Evolutionary conservation across 73 alveolate genomes (phyloP).

Genomic region (Urostyla sp.): DNA sequence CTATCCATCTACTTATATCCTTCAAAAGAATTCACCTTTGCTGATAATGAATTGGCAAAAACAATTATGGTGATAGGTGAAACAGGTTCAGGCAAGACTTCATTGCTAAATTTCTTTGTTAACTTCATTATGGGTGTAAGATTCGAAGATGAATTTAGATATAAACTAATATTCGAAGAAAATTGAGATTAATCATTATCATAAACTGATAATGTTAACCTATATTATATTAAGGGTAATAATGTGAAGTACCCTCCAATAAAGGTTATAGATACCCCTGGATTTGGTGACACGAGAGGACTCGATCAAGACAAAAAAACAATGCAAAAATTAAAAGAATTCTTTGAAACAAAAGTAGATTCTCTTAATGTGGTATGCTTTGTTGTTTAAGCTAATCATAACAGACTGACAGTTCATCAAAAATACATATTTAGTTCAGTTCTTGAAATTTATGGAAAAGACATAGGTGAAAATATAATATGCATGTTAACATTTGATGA

Average conservation of each 20-base stretch:
- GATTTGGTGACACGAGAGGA: slow-evolving; percentile 59
- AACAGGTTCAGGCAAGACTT: slow-evolving; percentile 55
- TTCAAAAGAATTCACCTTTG: no score
- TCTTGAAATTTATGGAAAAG: slow-evolving; percentile 36
- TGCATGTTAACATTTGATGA: slow-evolving; percentile 50
- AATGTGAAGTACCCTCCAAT: slow-evolving; percentile 14
- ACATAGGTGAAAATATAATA: slow-evolving; percentile 27
- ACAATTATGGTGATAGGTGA: slow-evolving; percentile 41
- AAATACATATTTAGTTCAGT: slow-evolving; percentile 14
- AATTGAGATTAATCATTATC: not conserved
- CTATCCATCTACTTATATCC: no score
- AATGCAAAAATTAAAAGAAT: not conserved
- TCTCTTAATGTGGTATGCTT: slow-evolving; percentile 35
- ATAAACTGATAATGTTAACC: not conserved
- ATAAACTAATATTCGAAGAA: not conserved
- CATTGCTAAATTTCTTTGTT: slow-evolving; percentile 36
- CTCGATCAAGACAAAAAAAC: not conserved
- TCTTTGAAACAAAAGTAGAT: not conserved
- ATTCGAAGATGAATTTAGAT: slow-evolving; percentile 20
- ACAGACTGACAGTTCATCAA: slow-evolving; percentile 27
- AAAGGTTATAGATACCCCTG: slow-evolving; percentile 53
- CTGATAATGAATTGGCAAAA: no score
- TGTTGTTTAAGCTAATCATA: slow-evolving; percentile 4
- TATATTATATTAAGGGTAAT: slow-evolving; percentile 1
- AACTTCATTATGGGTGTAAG: slow-evolving; percentile 28